A percentile compares a stretch with the other conserved stretches of the same genome.
phyloP scores from a whole-genome alignment of 2,329 filamentous ascomycete genomes.

The Cladophialophora psammophila region DNA sequence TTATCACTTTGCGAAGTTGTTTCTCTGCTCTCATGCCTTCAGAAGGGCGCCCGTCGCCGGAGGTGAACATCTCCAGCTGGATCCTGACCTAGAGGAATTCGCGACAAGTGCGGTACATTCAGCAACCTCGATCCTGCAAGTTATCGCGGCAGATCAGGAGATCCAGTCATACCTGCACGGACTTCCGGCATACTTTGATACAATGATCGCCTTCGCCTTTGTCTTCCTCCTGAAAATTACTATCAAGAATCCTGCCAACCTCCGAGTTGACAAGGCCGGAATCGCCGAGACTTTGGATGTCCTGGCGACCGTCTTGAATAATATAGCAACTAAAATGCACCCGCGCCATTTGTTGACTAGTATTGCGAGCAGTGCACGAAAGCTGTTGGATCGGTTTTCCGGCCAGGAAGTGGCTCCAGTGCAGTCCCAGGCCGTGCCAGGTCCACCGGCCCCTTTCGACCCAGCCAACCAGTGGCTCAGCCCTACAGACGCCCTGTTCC shows the following conservation, averaged over 20 bases:
- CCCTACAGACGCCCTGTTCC: constrained; percentile 41
- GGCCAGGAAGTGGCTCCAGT: constrained; percentile 4
- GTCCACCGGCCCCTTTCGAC: constrained; percentile 26
- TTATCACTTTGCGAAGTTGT: constrained; percentile 61
- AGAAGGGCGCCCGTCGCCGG: constrained; percentile 44
- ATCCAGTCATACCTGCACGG: constrained; percentile 58
- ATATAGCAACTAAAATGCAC: constrained; percentile 43
- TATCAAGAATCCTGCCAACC: constrained; percentile 45
- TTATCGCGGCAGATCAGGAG: constrained; percentile 56
- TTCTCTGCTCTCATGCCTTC: constrained; percentile 56
- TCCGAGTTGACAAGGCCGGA: constrained; percentile 42
- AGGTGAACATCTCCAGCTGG: constrained; percentile 42
- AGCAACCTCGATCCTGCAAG: constrained; percentile 55
- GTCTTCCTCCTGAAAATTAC: constrained; percentile 54
- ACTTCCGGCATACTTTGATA: constrained; percentile 53
- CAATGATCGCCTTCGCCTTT: constrained; percentile 55
- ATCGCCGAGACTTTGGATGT: constrained; percentile 41
- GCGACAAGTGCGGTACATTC: constrained; percentile 57
- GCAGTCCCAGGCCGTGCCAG: constrained; percentile 11
- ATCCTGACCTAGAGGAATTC: constrained; percentile 54
- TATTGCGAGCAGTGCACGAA: constrained; percentile 42
- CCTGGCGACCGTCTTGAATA: constrained; percentile 37
- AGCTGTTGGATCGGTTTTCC: constrained; percentile 39
- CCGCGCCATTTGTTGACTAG: constrained; percentile 42
- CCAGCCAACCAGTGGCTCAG: constrained; percentile 28